Base-by-base conservation (phyloP, 1,284 basidiomycete genomes). In the Irpex rosettiformis region DNA sequence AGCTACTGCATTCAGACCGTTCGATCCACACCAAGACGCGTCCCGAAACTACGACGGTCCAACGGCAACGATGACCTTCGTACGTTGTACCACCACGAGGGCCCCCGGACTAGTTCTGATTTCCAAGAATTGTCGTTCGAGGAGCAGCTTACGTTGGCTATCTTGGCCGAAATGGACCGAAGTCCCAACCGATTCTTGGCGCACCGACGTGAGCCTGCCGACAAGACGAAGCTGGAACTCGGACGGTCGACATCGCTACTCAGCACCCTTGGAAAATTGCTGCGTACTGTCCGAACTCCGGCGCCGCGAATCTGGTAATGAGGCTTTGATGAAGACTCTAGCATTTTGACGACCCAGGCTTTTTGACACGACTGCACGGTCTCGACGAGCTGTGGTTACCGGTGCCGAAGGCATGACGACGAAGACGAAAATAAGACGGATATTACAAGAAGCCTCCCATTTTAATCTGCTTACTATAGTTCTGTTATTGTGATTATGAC, bases 141-240 rank as follows among this genome's bases (percentile, higher is more conserved):
- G 18, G 24, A 58, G 25, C 52, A 55, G 21, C 21, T 60, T 8
- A 60, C 59, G 22, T 29, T 60, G 47, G 55, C 56, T 13, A 45
- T 60, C 6, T 53, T 60, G 56, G 55, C 54, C 30, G 59, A 57
- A 27, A 57, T 60, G 59, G 52, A 57, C 22, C 40, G 55, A 30
- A 30, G 52, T 21, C 45, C 56, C 27, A 21, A 8, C 10, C 43
- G 47, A 30, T 42, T 28, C 48, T 27, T 51, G 22, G 22, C 25
- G 3, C 48, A 28, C 13, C 48, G 13, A 8, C 48, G 24, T 27
- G 25, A 28, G 18, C n/a, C 51, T 13, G 18, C 11, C 52, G 22
- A 13, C 13, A 30, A 54, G 24, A 11, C 48, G 2, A 2, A 7
- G 8, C 43, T 22, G 13, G 43, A 47, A 6, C 8, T 13, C 4